Conservation (phyloP, 2,329 filamentous ascomycete species). For the Elsinoe perseae region DNA sequence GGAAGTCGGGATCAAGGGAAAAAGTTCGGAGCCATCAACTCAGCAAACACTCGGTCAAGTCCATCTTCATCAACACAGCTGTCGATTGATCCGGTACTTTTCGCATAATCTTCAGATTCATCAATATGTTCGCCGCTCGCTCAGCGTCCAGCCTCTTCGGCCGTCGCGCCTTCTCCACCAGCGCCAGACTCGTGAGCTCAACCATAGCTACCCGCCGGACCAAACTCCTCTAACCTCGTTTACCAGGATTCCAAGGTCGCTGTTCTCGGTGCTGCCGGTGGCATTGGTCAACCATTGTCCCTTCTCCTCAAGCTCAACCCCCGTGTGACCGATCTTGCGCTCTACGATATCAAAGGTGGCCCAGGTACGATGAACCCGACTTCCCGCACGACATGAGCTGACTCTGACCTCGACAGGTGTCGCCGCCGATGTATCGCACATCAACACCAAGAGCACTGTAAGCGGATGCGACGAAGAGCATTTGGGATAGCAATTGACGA, state of each 20-base stretch:
- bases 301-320: conserved; percentile 99
- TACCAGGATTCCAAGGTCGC: conserved; percentile 91
- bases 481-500: neutral
- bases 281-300: conserved; percentile 96
- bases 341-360: conserved; percentile 94
- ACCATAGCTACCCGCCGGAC: conserved; percentile 18
- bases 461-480: conserved; percentile 17
- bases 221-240: neutral
- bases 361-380: conserved; percentile 60
- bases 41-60: conserved; percentile 49
- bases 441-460: conserved; percentile 91
- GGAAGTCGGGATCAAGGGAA: conserved; percentile 6
- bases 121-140: conserved; percentile 69
- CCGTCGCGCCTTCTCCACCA: conserved; percentile 47
- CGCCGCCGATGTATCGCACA: conserved; percentile 94
- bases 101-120: conserved; percentile 74
- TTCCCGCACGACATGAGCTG: neutral
- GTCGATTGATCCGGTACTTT: conserved; percentile 58
- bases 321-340: conserved; percentile 81
- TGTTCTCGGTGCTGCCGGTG: conserved; percentile 92
- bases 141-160: conserved; percentile 43
- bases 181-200: conserved; percentile 40
- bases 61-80: conserved; percentile 70
- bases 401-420: conserved; percentile 57
- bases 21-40: conserved; percentile 12